Evolutionary conservation across 306 rosid genomes (phyloP).

Genomic region (Dryas alaskensis): DNA sequence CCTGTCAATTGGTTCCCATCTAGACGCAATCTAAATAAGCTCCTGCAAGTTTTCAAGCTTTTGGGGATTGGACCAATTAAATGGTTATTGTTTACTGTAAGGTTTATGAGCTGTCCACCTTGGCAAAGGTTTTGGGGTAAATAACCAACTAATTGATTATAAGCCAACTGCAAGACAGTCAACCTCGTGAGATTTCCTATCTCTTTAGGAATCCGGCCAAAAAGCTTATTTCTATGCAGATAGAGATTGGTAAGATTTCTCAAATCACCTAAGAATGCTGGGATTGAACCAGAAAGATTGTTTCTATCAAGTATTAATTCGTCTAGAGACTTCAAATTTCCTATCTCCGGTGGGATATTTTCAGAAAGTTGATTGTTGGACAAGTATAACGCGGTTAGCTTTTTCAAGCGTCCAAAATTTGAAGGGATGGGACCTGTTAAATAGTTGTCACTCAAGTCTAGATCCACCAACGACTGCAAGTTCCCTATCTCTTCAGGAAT

Average conservation of each 20-base stretch:
- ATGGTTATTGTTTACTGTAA: conserved; percentile 16
- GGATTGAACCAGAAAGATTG: neutral
- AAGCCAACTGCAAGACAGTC: accelerated
- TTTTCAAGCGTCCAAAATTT: too few species aligned
- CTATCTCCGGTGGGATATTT: neutral
- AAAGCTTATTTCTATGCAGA: neutral
- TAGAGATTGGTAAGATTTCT: accelerated
- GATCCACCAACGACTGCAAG: neutral
- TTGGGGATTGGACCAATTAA: conserved; percentile 24
- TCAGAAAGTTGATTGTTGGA: neutral
- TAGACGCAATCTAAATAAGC: conserved; percentile 23
- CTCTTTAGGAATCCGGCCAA: neutral
- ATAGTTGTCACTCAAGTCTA: neutral
- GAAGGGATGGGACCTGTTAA: neutral
- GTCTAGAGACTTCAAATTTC: neutral
- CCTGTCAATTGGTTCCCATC: conserved; percentile 27
- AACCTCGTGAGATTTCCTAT: neutral
- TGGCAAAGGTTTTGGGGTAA: conserved; percentile 1
- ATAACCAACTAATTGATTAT: neutral
- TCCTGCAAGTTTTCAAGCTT: conserved; percentile 31
- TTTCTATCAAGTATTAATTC: neutral
- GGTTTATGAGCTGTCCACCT: neutral
- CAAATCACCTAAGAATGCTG: neutral
- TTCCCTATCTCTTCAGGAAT: neutral
- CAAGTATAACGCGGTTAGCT: too few species aligned